Base-by-base conservation (phyloP, 306 rosid species). In the Begonia loranthoides region DNA sequence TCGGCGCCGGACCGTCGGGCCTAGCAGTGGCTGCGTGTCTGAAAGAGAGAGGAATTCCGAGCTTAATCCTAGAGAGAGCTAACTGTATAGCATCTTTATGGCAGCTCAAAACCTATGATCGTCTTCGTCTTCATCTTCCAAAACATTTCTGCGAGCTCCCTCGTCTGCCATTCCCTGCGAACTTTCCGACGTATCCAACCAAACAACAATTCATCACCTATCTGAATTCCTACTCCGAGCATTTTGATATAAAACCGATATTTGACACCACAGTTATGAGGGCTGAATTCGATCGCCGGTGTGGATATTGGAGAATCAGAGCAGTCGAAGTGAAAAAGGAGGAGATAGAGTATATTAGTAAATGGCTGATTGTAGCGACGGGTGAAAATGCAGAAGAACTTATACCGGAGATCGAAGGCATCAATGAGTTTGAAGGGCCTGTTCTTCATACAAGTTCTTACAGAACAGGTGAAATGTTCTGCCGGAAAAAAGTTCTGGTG, bases 1-100 rank as follows among this genome's bases (percentile, higher is more conserved):
- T 92, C 9, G 99, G 99, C 9, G 99, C 93, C 54, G 99, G 99
- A 16, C 99, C 99, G 12, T 92, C 99, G 0, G 99, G 99, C 6
- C 51, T 92, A 59, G 99, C 99, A 6, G 77, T 65, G 12, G 94
- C 99, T 0, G 96, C 99, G 19, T 92, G 99, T 65, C 88, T 92
- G 2, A 80, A 76, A 73, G 72, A 79, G 24, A 80, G 73, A 71
- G 89, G 82, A 0, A 70, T 87, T 41, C 84, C 74, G 36, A 76
- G 79, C 62, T 63, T 83, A 24, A 75, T 92, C 44, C 75, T 92
- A 3, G 99, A 92, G 69, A 69, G 72, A 49, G 69, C 75, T 5
- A 33, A 76, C 49, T 92, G 99, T 72, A 64, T 92, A 67, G 94
- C 96, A 62, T 87, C 99, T 43, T 43, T 87, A 66, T 92, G 99